A percentile compares a stretch with the other conserved stretches of the same genome.
Conservation (phyloP, 306 rosid species). For the Phaseolus lunatus region DNA sequence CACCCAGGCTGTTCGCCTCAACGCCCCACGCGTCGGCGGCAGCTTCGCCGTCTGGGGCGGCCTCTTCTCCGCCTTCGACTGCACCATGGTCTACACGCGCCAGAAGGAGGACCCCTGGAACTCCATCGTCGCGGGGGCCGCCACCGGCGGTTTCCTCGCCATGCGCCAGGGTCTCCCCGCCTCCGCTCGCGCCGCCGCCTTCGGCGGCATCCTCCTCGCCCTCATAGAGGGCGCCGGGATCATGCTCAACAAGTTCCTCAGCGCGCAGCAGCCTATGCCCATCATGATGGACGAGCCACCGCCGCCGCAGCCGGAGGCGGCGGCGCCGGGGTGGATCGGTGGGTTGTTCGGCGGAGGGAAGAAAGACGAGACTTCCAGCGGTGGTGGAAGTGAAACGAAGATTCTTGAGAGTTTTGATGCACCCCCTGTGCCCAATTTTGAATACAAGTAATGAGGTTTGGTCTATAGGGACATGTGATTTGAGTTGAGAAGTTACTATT, state of each 20-base stretch:
- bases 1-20: constrained; percentile 73
- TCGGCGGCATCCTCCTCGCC: constrained; percentile 72
- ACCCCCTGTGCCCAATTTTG: constrained; percentile 74
- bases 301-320: background rate
- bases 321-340: constrained; percentile 44
- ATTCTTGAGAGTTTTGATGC: constrained; percentile 84
- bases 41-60: constrained; percentile 89
- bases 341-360: constrained; percentile 63
- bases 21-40: constrained; percentile 76
- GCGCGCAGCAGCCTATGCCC: constrained; percentile 65
- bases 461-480: constrained; percentile 22
- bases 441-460: constrained; percentile 53
- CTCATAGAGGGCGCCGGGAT: constrained; percentile 85
- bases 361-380: constrained; percentile 49
- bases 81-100: constrained; percentile 70
- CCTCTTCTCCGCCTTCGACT: constrained; percentile 74
- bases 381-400: constrained; percentile 68
- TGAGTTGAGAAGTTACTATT: background rate
- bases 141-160: constrained; percentile 82
- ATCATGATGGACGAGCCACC: constrained; percentile 57
- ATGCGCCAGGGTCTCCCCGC: constrained; percentile 76
- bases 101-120: constrained; percentile 94
- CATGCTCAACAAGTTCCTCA: constrained; percentile 62
- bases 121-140: constrained; percentile 79
- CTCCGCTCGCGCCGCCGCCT: constrained; percentile 59